Percentiles rank a stretch among this genome's conserved stretches.
Conservation (phyloP, 2,329 filamentous ascomycete genomes). For the Falciphora oryzae region DNA sequence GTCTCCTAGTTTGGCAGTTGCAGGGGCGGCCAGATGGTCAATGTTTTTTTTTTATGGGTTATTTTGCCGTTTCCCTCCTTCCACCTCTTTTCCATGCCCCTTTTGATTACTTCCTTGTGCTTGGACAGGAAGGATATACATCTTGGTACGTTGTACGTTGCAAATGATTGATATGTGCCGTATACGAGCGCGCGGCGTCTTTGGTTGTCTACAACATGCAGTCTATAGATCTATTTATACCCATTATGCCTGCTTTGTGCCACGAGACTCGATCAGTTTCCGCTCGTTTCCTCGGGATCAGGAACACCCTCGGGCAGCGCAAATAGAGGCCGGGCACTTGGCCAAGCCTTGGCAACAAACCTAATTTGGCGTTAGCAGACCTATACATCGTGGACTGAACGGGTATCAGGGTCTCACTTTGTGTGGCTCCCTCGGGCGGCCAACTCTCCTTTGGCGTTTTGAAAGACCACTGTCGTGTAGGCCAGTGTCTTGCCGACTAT, state of each 20-base stretch:
- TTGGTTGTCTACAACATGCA: background rate
- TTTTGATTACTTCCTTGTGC: too few species aligned
- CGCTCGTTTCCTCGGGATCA: background rate
- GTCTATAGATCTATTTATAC: background rate
- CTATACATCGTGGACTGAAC: background rate
- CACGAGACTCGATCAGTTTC: background rate
- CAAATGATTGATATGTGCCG: background rate
- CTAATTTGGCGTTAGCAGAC: conserved; percentile 11
- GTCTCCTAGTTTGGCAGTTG: too few species aligned
- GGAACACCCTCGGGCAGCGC: conserved; percentile 7
- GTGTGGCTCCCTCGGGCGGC: conserved; percentile 60
- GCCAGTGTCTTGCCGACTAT: conserved; percentile 59
- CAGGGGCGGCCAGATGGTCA: too few species aligned
- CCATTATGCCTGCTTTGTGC: background rate
- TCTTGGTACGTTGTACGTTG: background rate
- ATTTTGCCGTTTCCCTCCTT: too few species aligned
- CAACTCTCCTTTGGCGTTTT: conserved; percentile 52
- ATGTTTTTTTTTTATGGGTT: too few species aligned
- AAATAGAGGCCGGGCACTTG: conserved; percentile 4
- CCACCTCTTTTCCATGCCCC: too few species aligned
- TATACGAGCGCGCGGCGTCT: background rate
- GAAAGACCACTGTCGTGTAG: conserved; percentile 55
- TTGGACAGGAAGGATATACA: too few species aligned
- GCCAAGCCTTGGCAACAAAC: conserved; percentile 23
- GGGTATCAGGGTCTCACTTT: conserved; percentile 40